Evolutionary conservation across 345 rosid species (phyloP), one percentile per base, ranked within the genome.

Genomic region (Eucalyptus grandis): DNA sequence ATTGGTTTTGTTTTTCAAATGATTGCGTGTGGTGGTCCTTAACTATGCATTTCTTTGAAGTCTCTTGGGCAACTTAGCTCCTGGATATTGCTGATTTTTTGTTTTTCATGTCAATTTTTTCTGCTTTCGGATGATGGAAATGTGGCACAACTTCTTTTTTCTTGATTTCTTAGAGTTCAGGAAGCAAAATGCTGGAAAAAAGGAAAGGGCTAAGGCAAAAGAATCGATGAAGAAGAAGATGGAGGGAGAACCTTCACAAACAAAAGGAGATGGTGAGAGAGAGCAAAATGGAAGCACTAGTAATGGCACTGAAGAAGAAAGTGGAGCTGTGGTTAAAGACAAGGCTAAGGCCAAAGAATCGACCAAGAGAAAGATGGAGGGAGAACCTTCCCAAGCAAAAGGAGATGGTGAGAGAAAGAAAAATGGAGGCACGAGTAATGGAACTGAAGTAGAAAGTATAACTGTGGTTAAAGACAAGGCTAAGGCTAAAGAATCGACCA

Each of bases 141-240:
- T 21, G 85, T 2, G 9, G 85, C 47, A 11, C 9, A 4, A 5
- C 49, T 54, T 43, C n/a, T 81, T 82, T 87, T 34, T 30, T 90
- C 88, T 49, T 87, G 92, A 49, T 46, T 17, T 37, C 92, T 34
- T 90, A 97, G 98, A 94, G 85, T 97, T 95, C 88, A 95, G 91
- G 91, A 93, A 91, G 94, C 95, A 94, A 89, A 97, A 93, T 87
- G 95, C 95, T 15, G 95, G 89, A 49, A 77, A 77, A 40, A 86
- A 86, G 46, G 88, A 95, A 90, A 96, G 91, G 90, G 95, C 92
- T 26, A 97, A 91, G 90, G 88, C 93, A 67, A 92, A 88, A 89
- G 97, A 95, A 88, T 90, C 90, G 19, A 92, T 93, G 49, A 94
- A 93, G 90, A 95, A 93, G 92, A 93, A 95, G 89, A 87, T 37